Evolutionary conservation across 192 early-diverging fungal genomes (phyloP), one percentile per base, ranked within the genome.

Genomic region (Coemansia sp.): DNA sequence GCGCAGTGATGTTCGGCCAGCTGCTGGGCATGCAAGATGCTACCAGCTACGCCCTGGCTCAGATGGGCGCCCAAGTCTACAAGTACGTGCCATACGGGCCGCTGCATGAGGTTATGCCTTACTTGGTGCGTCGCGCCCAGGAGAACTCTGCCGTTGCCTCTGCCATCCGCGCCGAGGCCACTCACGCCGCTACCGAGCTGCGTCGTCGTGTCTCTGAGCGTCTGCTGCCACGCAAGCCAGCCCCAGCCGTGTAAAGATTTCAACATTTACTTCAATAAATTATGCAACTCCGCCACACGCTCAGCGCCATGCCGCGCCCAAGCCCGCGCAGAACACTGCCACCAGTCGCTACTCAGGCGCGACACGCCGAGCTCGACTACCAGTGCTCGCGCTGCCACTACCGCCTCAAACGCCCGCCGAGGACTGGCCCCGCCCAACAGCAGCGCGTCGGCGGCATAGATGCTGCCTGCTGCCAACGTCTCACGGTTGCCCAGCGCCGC

Each of bases 21-120:
- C 83, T 99, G 55, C 88, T 93, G 67, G 89, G 88, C 55, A 99
- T 99, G 97, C 89, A 93, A 75, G 97, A 99, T 76, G 87, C 87
- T 20, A 88, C 91, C 30, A 92, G 93, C 39, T 93, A 91, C 71
- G 88, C 87, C 0, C 84, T 99, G 52, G 95, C 90, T 34, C 75
- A 84, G 44, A 71, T 86, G 50, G 93, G 89, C 11, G 92, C 90
- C 65, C 86, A 85, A 67, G 89, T 91, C 60, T 95, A 92, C 86
- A 98, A 98, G 86, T 95, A 95, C 71, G 86, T 98, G 5, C 92
- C 95, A 0, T 98, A 97, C 75, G 97, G 95, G 29, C 87, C 90
- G 32, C 87, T 98, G 39, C 84, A 89, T 20, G 92, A 95, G 65
- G 91, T 94, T 44, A 93, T 99, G 74, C 95, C 97, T 5, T 99